Evolutionary conservation across 148 eudicot species (phyloP).

Genomic region (Chenopodium formosanum): DNA sequence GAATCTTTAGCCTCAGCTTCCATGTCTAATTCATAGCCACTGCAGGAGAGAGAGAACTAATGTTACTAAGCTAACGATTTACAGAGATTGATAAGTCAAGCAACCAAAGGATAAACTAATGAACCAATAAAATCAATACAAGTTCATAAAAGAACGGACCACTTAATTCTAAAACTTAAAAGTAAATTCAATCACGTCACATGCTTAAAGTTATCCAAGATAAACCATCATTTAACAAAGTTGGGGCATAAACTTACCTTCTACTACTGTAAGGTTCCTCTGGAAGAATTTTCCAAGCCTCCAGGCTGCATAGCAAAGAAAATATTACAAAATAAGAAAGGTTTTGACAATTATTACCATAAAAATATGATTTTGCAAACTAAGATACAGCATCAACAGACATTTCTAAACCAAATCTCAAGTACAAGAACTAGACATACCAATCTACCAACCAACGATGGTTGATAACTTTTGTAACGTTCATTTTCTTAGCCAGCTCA

Average conservation of each 20-base stretch:
- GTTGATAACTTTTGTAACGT: slow-evolving; percentile 69
- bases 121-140: not conserved
- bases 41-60: slow-evolving; percentile 20
- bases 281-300: slow-evolving; percentile 79
- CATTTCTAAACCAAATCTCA: not conserved
- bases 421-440: slow-evolving; percentile 37
- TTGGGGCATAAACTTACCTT: slow-evolving; percentile 44
- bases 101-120: not conserved
- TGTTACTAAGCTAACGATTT: slow-evolving; percentile 1
- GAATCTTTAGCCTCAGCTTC: slow-evolving; percentile 86
- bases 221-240: not conserved
- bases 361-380: not conserved
- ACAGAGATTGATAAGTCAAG: not conserved
- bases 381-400: not conserved
- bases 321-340: not conserved
- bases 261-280: slow-evolving; percentile 58
- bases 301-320: slow-evolving; percentile 53
- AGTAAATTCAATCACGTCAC: not conserved
- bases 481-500: slow-evolving; percentile 63
- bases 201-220: not conserved
- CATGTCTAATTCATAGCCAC: slow-evolving; percentile 83
- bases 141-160: not conserved
- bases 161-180: not conserved
- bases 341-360: not conserved
- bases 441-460: slow-evolving; percentile 91